Evolutionary conservation across 352 stramenopile species (phyloP).

Genomic region (Phytophthora capsici): DNA sequence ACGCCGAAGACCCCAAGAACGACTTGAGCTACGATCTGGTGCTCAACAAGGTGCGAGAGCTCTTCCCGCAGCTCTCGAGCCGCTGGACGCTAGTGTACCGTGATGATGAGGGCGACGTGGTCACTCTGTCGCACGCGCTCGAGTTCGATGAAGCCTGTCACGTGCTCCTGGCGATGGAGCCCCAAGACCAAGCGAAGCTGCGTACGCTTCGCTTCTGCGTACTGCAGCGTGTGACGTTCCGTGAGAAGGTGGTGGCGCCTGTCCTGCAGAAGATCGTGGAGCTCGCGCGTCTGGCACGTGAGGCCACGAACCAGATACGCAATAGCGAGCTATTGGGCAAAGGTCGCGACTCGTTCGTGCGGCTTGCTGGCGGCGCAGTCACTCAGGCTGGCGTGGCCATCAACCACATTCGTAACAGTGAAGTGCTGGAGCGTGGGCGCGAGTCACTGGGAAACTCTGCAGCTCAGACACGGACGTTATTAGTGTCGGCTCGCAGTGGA

Average conservation of each 20-base stretch:
- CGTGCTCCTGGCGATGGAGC: conserved; percentile 46
- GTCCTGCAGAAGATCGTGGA: conserved; percentile 59
- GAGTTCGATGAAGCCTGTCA: conserved; percentile 67
- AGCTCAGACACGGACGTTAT: conserved; percentile 50
- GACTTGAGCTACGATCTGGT: conserved; percentile 56
- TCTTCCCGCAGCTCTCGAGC: conserved; percentile 37
- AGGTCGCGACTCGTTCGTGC: conserved; percentile 53
- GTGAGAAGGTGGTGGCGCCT: conserved; percentile 52
- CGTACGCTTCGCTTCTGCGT: conserved; percentile 67
- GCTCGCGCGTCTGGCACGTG: conserved; percentile 49
- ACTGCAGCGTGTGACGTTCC: conserved; percentile 54
- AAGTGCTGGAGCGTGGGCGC: conserved; percentile 54
- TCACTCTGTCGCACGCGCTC: conserved; percentile 57
- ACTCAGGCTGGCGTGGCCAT: conserved; percentile 41
- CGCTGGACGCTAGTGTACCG: conserved; percentile 70
- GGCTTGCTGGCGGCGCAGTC: conserved; percentile 40
- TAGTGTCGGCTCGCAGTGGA: conserved; percentile 51
- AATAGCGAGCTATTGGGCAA: conserved; percentile 52
- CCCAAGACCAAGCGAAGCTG: conserved; percentile 21
- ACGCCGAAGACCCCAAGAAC: conserved; percentile 15
- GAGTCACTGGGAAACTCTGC: conserved; percentile 60
- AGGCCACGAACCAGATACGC: conserved; percentile 29
- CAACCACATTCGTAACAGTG: conserved; percentile 43
- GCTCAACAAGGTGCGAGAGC: conserved; percentile 42
- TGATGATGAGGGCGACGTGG: conserved; percentile 73